Evolutionary conservation across 345 rosid species (phyloP), one percentile per base, ranked within the genome.

Genomic region (Hibiscus tridactylites): DNA sequence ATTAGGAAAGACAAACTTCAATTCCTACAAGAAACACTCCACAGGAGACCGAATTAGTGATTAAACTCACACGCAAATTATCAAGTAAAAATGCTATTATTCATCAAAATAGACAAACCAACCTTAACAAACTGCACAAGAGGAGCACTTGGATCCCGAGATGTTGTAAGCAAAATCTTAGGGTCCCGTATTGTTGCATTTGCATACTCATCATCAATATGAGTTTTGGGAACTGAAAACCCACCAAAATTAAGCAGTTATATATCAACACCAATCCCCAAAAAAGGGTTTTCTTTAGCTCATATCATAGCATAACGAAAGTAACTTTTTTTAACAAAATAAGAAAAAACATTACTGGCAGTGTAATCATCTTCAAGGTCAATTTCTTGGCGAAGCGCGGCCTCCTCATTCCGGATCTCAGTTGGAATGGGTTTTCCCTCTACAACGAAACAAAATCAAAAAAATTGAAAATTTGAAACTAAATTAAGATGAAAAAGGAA

Each of bases 341-440:
- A 60, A 60, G 1, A 13, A 13, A 2, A 57, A 59, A 28, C 37
- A 60, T 60, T 73, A 92, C 96, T 71, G 0, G 92, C 82, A 29
- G 97, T 92, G 61, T 85, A 86, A 21, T 84, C 85, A 79, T 88
- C 97, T 77, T 95, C 99, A 1, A 95, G 91, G 66, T 92, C 97
- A 67, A 94, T 88, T 80, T 91, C 95, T 59, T 84, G 81, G 29
- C 96, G 92, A 74, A 92, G 97, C 52, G 86, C 85, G 0, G 93
- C 89, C 72, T 88, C 96, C 70, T 88, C 97, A 77, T 90, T 90
- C 29, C 93, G 76, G 42, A 95, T 88, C 89, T 95, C 96, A 24
- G 97, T 90, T 39, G 99, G 99, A 81, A 95, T 91, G 8, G 93
- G 92, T 73, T 92, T 92, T 65, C 99, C 99, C 79, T 92, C 98